Percentiles rank a stretch among this genome's conserved stretches.
Evolutionary conservation across 192 early-diverging fungal genomes (phyloP).

Genomic region (Spinellus fusiger): DNA sequence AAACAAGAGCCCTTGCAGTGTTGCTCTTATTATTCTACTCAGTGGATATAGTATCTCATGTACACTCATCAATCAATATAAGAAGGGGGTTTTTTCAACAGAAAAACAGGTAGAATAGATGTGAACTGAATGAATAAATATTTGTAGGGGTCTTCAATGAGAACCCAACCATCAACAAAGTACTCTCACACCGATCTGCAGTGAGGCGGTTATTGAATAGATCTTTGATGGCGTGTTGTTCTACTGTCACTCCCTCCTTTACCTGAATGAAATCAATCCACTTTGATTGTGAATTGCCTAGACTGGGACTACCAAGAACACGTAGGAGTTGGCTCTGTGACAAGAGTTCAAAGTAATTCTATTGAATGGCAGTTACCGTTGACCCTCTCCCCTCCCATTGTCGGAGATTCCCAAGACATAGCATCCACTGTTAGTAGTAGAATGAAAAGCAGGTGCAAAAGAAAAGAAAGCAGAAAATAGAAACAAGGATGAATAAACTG

Average conservation of each 20-base stretch:
- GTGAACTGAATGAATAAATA: neutral
- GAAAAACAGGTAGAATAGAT: too few species aligned
- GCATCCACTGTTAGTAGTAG: constrained; percentile 44
- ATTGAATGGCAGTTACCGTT: too few species aligned
- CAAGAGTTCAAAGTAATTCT: too few species aligned
- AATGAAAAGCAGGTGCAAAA: constrained; percentile 42
- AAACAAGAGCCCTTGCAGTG: constrained; percentile 69
- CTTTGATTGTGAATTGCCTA: constrained; percentile 64
- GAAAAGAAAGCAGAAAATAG: constrained; percentile 13
- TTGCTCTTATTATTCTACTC: constrained; percentile 55
- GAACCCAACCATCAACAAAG: constrained; percentile 63
- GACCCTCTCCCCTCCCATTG: constrained; percentile 67
- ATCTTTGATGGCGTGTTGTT: constrained; percentile 56
- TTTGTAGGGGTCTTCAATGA: constrained; percentile 35
- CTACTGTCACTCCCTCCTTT: constrained; percentile 26
- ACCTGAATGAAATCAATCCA: constrained; percentile 60
- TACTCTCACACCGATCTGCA: constrained; percentile 32
- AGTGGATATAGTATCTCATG: constrained; percentile 38
- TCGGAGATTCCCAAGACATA: constrained; percentile 71
- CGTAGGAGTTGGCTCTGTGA: constrained; percentile 59
- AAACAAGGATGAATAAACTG: too few species aligned
- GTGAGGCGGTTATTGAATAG: constrained; percentile 64
- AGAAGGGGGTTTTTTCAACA: too few species aligned
- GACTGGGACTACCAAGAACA: constrained; percentile 65
- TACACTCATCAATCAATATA: too few species aligned